Evolutionary conservation across 768 basidiomycete species (phyloP), one percentile per base, ranked within the genome.

Genomic region (Tubosaeta sp.): DNA sequence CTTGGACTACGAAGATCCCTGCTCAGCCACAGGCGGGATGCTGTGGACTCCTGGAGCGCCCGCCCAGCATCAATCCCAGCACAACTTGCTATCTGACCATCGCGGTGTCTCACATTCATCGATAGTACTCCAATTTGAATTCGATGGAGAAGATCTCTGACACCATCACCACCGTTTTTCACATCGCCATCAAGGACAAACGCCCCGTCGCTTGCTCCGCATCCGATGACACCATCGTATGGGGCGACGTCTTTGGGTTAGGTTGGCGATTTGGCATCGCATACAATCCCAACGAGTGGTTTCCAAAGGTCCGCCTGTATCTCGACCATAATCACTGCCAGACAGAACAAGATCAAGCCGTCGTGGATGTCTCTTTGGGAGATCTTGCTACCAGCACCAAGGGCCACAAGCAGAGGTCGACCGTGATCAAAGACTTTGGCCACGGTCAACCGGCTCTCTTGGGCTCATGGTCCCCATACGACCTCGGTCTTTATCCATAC

Each of bases 191-290:
- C 54, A 57, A 55, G 42, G 61, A 64, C 31, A 53, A 38, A 2
- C 55, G 50, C 22, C 64, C 67, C 3, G 39, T 35, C 30, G 36
- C 49, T 36, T 64, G 60, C 38, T 30, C 55, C 3, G 32, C 52
- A 1, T 22, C 25, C 0, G 53, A 56, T 18, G 19, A 39, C 13
- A 3, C 53, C 16, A 51, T 44, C 35, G 46, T 56, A 34, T 66
- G 67, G 64, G 57, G 61, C 52, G 59, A 61, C n/a, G 40, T 39
- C 13, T 68, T 66, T 41, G 64, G 64, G 0, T 6, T 66, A 8
- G 64, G 64, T 3, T 66, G 64, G 66, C 66, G 64, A 3, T 46
- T 66, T 6, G 64, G 64, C 5, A 46, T 66, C 21, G 36, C 66
- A 1, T 55, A 50, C 61, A 57, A 49, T 5, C 30, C 24, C 0